Evolutionary conservation across 495 filamentous ascomycete genomes (phyloP).

Genomic region (Aspergillus campestris): DNA sequence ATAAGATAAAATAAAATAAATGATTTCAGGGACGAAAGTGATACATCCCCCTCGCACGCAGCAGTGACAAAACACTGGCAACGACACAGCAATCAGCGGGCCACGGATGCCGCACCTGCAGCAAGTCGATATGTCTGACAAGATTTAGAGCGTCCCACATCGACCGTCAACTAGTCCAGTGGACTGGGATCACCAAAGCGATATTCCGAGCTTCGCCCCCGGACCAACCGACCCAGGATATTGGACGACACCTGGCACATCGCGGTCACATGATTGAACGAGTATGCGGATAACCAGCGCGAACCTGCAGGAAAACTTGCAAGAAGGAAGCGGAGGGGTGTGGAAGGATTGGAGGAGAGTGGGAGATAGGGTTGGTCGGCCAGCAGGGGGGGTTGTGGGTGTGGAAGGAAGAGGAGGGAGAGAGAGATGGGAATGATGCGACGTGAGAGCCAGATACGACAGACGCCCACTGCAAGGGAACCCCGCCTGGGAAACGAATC

Average conservation of each 20-base stretch:
- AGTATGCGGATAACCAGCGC: conserved; percentile 31
- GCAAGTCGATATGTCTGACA: conserved; percentile 19
- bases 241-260: conserved; percentile 14
- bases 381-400: not conserved
- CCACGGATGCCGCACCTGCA: conserved; percentile 14
- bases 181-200: conserved; percentile 11
- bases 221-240: conserved; percentile 11
- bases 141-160: conserved; percentile 19
- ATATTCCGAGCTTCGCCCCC: conserved; percentile 6
- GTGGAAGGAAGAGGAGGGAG: conserved; percentile 3
- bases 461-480: conserved; percentile 14
- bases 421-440: conserved; percentile 9
- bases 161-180: conserved; percentile 9
- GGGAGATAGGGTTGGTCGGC: conserved; percentile 3
- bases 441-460: conserved; percentile 12
- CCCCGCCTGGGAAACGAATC: conserved; percentile 16
- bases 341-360: conserved; percentile 19
- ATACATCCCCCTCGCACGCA: conserved; percentile 13
- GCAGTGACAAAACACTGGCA: conserved; percentile 4
- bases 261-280: conserved; percentile 34
- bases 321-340: not conserved
- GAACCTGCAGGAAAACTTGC: conserved; percentile 27
- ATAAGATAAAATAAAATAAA: conserved; percentile 8
- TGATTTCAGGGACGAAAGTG: conserved; percentile 6
- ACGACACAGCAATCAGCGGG: conserved; percentile 11